Conservation (phyloP, 257 asterid genomes). For the Cruciata laevipes region DNA sequence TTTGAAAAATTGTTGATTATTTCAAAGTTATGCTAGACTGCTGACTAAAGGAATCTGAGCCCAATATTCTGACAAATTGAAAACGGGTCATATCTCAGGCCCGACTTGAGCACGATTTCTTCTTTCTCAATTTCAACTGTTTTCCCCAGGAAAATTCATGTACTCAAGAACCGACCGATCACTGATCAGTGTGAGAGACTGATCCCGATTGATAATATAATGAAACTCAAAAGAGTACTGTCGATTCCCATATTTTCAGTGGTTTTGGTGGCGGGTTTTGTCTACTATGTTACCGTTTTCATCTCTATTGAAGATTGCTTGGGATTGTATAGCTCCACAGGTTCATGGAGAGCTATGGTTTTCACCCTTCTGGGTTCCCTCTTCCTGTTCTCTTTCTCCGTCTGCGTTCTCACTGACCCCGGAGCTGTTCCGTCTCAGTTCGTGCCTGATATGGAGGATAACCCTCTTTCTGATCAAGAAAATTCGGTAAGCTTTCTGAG, state of each 20-base stretch:
- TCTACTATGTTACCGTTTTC: slow-evolving; percentile 67
- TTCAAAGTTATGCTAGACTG: too few species aligned
- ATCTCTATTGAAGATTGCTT: slow-evolving; percentile 56
- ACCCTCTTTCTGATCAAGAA: slow-evolving; percentile 29
- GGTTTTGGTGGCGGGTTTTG: slow-evolving; percentile 41
- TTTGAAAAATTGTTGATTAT: too few species aligned
- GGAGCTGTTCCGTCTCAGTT: slow-evolving; percentile 22
- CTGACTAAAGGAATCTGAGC: neutral
- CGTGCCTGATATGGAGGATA: slow-evolving; percentile 34
- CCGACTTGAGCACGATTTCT: neutral
- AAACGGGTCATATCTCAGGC: neutral
- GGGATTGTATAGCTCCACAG: slow-evolving; percentile 57
- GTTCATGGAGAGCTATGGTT: slow-evolving; percentile 49
- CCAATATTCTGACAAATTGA: neutral
- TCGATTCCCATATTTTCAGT: slow-evolving; percentile 56
- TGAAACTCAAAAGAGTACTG: slow-evolving; percentile 50
- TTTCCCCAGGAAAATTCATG: neutral
- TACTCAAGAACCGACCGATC: neutral
- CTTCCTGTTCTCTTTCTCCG: slow-evolving; percentile 21
- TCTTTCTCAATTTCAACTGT: neutral
- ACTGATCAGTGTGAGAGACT: neutral
- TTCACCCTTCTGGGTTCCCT: slow-evolving; percentile 41
- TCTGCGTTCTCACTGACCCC: slow-evolving; percentile 22
- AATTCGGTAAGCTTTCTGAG: neutral
- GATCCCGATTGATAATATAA: slow-evolving; percentile 8